Evolutionary conservation across 2,329 filamentous ascomycete species (phyloP), one percentile per base, ranked within the genome.

Genomic region (Colletotrichum eleusines): DNA sequence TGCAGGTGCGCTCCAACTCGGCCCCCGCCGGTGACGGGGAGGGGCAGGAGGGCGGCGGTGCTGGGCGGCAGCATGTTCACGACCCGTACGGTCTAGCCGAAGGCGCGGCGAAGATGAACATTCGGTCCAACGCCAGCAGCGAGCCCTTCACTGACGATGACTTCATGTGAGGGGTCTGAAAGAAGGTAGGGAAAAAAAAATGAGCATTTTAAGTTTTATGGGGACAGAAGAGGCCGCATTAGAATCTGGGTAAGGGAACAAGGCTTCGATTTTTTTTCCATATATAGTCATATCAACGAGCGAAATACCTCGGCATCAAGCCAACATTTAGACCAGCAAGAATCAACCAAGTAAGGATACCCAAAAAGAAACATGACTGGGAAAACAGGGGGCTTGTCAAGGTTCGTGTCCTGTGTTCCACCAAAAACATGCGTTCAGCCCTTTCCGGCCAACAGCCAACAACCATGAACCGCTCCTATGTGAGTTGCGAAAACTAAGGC

Each of bases 1-100:
- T 89, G 11, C 83, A 87, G 73, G 82, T 88, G 8, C 84, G 85
- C 35, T 74, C 76, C 33, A 68, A 65, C 61, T 63, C 72, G 53
- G 59, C 65, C 53, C 51, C 70, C 20, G 44, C 69, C 31, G 44
- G 64, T 50, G 38, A 72, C 66, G 65, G 64, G 66, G 57, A 67
- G 51, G 23, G 69, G 54, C 50, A 67, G 33, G 61, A 60, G 18
- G 65, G 58, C 51, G 61, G 60, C 64, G 54, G 48, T 8, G 51
- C 40, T 57, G 61, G 69, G 35, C 60, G 72, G 31, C 62, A 74
- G 33, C 64, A 71, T 18, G 53, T 63, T 9, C 58, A 77, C 55
- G 76, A 80, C 59, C 74, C 78, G 66, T 73, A 80, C 72, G 76
- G 84, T 42, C 77, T 87, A n/a, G 80, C 84, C 16, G 82, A 83